Base-by-base conservation (phyloP, 768 basidiomycete species). In the Rhizopogon vesiculosus region DNA sequence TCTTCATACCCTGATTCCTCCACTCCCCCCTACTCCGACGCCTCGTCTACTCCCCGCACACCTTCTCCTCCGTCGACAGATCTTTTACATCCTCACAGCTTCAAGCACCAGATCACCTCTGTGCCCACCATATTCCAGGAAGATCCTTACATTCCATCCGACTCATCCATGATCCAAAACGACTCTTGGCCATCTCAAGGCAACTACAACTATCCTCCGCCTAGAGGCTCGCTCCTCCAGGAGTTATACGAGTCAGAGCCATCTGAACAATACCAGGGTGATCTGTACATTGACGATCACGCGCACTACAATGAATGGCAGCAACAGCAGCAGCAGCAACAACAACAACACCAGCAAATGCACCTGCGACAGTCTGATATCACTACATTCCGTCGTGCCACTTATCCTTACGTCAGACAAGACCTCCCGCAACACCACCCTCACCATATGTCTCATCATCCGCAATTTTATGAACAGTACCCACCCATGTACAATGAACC, bases 331-430 rank as follows among this genome's bases (percentile, higher is more conserved):
- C 74, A 70, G 2, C 66, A 71, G 13, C 56, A 59, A 12, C 55
- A 63, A 39, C 68, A 71, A 13, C 66, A 60, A 5, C 59, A 60
- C 0, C 29, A 51, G 19, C 59, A 57, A 22, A 29, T 55, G 19
- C 59, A 45, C 60, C 52, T 43, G 41, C 33, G 55, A 44, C 31
- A 67, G 29, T 68, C 75, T 42, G 83, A 85, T 58, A 76, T 80
- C 62, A 66, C 76, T 45, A 68, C 72, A 10, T 62, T 68, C 53
- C 86, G 89, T 48, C 78, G 89, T 57, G 84, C 85, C 1, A 91
- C 89, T 0, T 90, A 83, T 70, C 89, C 89, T 45, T 86, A 84
- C 64, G 86, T 87, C 51, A 80, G 87, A 42, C 86, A 89, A 61
- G 89, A 92, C 70, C 77, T 80, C 65, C 66, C 77, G 56, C 69